Evolutionary conservation across 306 rosid genomes (phyloP).

Genomic region (Lithocarpus polystachyus): DNA sequence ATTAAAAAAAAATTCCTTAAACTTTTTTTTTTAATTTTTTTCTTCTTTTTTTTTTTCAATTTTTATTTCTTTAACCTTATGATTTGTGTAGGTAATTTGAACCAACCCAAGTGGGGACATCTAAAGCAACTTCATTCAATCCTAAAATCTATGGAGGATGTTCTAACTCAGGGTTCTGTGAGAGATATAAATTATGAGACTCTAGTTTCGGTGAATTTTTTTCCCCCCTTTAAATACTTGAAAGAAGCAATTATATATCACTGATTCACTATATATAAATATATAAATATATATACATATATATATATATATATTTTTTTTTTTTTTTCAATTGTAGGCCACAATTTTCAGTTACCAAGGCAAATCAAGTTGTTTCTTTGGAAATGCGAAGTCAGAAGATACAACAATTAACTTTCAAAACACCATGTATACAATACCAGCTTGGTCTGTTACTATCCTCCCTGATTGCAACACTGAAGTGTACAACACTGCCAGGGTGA

Average conservation of each 20-base stretch:
- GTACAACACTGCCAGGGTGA: conserved; percentile 42
- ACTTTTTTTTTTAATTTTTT: neutral
- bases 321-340: conserved; percentile 8
- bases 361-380: conserved; percentile 29
- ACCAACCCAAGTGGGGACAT: conserved; percentile 48
- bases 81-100: conserved; percentile 25
- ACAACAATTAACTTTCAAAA: conserved; percentile 19
- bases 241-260: neutral
- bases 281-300: no score
- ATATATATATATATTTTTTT: no score
- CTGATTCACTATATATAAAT: neutral
- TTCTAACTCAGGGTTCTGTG: conserved; percentile 6
- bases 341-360: conserved; percentile 17
- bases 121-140: conserved; percentile 24
- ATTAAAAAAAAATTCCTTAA: neutral
- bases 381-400: conserved; percentile 8
- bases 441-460: conserved; percentile 39
- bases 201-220: neutral
- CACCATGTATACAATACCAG: conserved; percentile 17
- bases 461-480: conserved; percentile 25
- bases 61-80: neutral
- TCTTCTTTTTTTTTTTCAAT: neutral
- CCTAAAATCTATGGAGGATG: conserved; percentile 17
- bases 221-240: neutral
- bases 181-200: neutral